Percentiles rank a stretch among this genome's conserved stretches.
Evolutionary conservation across 495 filamentous ascomycete species (phyloP).

Genomic region (Pyronema domesticum): DNA sequence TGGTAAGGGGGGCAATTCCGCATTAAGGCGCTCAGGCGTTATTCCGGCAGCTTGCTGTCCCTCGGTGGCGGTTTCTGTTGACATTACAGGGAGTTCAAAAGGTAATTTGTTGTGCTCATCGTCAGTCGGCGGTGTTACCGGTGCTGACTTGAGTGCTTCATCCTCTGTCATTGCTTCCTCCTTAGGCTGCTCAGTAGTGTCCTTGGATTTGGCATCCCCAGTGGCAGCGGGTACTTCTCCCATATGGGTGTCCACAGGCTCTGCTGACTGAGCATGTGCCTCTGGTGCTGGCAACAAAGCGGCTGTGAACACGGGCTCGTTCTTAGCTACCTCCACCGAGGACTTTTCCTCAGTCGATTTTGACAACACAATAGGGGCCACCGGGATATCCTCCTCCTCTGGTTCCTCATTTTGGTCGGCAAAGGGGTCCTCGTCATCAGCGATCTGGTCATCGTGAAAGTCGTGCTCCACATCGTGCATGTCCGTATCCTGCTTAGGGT

Average conservation of each 20-base stretch:
- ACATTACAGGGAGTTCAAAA: no score
- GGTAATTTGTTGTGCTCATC: conserved; percentile 11
- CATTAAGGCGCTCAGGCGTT: conserved; percentile 19
- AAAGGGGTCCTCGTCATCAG: conserved; percentile 47
- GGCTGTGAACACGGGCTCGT: no score
- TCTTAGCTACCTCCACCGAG: background rate
- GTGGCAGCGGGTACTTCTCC: background rate
- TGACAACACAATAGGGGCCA: background rate
- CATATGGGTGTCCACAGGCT: background rate
- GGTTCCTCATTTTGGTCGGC: conserved; percentile 36
- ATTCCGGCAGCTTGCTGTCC: conserved; percentile 5
- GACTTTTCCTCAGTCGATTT: background rate
- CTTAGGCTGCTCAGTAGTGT: background rate
- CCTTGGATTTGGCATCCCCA: background rate
- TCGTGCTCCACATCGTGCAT: background rate
- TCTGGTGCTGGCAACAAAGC: background rate
- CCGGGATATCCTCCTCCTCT: no score
- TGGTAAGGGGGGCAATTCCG: conserved; percentile 22
- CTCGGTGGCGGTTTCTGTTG: background rate
- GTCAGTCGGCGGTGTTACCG: conserved; percentile 14
- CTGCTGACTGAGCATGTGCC: background rate
- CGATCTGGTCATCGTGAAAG: background rate
- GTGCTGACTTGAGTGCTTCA: conserved; percentile 18
- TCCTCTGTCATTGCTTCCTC: background rate
- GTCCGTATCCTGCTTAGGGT: background rate